Evolutionary conservation across 306 rosid genomes (phyloP).

Genomic region (Sophora flavescens): DNA sequence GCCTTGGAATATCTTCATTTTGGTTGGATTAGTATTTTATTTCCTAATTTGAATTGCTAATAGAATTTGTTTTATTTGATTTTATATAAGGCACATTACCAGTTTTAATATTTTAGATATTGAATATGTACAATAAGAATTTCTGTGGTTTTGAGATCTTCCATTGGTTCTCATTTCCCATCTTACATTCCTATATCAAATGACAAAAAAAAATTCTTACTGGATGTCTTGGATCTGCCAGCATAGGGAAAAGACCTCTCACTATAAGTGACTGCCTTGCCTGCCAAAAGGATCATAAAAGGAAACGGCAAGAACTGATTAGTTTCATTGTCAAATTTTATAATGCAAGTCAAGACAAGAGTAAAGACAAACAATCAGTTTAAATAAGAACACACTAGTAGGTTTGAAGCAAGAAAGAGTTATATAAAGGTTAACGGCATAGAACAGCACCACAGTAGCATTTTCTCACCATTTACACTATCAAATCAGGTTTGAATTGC

Average conservation of each 20-base stretch:
- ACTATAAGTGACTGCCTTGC: slow-evolving; percentile 94
- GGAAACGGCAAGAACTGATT: slow-evolving; percentile 22
- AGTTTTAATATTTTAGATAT: slow-evolving; percentile 22
- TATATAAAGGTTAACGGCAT: background rate
- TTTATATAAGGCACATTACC: slow-evolving; percentile 2
- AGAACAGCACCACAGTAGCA: background rate
- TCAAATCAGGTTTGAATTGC: slow-evolving; percentile 15
- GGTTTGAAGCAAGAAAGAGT: slow-evolving; percentile 19
- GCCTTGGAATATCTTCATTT: background rate
- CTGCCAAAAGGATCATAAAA: slow-evolving; percentile 50
- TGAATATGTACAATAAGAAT: background rate
- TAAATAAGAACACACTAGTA: background rate
- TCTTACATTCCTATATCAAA: slow-evolving; percentile 2
- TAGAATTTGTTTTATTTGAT: slow-evolving; percentile 22
- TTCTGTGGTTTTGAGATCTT: background rate
- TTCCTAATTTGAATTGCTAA: background rate
- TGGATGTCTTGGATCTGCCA: slow-evolving; percentile 94
- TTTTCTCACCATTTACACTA: background rate
- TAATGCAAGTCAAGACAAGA: slow-evolving; percentile 25
- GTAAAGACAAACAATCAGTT: background rate
- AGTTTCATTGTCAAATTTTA: slow-evolving; percentile 29
- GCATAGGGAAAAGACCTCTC: slow-evolving; percentile 94
- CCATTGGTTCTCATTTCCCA: background rate
- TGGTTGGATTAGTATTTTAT: background rate
- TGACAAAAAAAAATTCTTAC: slow-evolving; percentile 59